These are phyloP conservation scores for Gardenia jasminoides DNA, from an alignment of 257 asterid species.

Conservation along the genomic window DNA sequence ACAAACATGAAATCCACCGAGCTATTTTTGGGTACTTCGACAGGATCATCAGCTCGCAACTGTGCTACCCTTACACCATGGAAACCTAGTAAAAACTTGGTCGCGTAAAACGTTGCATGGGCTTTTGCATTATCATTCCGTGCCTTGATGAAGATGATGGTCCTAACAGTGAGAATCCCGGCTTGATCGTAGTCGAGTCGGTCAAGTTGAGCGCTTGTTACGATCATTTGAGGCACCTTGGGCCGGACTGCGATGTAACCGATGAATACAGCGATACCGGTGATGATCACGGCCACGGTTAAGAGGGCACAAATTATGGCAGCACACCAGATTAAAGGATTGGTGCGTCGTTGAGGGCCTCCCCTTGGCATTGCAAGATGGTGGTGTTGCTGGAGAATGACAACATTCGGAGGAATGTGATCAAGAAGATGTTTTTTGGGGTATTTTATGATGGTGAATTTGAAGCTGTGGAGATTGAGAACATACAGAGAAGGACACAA, in stretches of 20 bases:
- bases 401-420: slow-evolving; percentile 21
- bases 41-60: slow-evolving; percentile 33
- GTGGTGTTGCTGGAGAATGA: slow-evolving; percentile 7
- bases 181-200: slow-evolving; percentile 55
- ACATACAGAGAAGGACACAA: slow-evolving; percentile 6
- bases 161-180: slow-evolving; percentile 44
- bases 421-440: not conserved
- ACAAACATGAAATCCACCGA: slow-evolving; percentile 44
- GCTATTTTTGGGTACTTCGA: slow-evolving; percentile 41
- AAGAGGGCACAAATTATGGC: slow-evolving; percentile 63
- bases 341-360: slow-evolving; percentile 48
- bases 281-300: slow-evolving; percentile 57
- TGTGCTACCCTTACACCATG: slow-evolving; percentile 43
- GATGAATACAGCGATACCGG: slow-evolving; percentile 56
- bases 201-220: slow-evolving; percentile 56
- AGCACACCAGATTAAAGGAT: slow-evolving; percentile 63
- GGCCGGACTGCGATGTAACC: slow-evolving; percentile 66
- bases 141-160: slow-evolving; percentile 44
- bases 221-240: slow-evolving; percentile 53
- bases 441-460: slow-evolving; percentile 21
- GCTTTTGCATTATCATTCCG: slow-evolving; percentile 61
- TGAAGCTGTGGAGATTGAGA: slow-evolving; percentile 9
- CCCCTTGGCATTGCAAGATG: slow-evolving; percentile 55
- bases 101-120: slow-evolving; percentile 46
- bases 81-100: slow-evolving; percentile 42